Evolutionary conservation across 2,329 filamentous ascomycete genomes (phyloP).

Genomic region (Chaetomiaceae sp.): DNA sequence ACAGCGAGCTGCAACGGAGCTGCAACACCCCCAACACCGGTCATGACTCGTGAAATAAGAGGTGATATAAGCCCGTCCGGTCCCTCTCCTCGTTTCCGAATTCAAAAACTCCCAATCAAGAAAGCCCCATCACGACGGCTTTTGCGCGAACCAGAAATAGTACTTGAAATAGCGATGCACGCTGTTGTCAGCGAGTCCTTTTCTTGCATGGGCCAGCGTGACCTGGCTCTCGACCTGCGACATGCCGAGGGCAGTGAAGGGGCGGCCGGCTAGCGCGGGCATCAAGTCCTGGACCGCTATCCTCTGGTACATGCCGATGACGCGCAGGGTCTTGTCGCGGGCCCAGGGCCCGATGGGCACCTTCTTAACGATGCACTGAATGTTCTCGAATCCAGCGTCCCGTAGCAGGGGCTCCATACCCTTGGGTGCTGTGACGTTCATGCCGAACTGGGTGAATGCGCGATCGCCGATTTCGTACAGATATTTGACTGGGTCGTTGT

Average conservation of each 20-base stretch:
- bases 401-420: constrained; percentile 23
- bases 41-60: too few relatives aligned
- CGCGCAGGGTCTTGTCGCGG: constrained; percentile 34
- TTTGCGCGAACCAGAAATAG: constrained; percentile 22
- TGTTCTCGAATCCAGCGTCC: constrained; percentile 36
- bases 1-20: too few relatives aligned
- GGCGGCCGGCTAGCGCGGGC: constrained; percentile 11
- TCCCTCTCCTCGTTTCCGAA: neutral
- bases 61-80: too few relatives aligned
- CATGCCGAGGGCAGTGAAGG: constrained; percentile 33
- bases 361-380: constrained; percentile 35
- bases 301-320: constrained; percentile 31
- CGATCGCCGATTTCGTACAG: constrained; percentile 28
- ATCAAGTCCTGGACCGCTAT: constrained; percentile 12
- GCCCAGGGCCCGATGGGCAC: constrained; percentile 45
- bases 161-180: constrained; percentile 21
- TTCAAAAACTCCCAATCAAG: neutral
- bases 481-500: constrained; percentile 22
- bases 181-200: constrained; percentile 5
- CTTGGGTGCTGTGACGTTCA: constrained; percentile 25
- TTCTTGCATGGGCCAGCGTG: constrained; percentile 27
- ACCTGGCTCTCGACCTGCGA: constrained; percentile 58
- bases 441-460: constrained; percentile 27
- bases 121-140: neutral
- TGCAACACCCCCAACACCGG: too few relatives aligned